Percentiles rank a stretch among this genome's conserved stretches.
Conservation (phyloP, 768 basidiomycete species). For the Lactarius deliciosus region DNA sequence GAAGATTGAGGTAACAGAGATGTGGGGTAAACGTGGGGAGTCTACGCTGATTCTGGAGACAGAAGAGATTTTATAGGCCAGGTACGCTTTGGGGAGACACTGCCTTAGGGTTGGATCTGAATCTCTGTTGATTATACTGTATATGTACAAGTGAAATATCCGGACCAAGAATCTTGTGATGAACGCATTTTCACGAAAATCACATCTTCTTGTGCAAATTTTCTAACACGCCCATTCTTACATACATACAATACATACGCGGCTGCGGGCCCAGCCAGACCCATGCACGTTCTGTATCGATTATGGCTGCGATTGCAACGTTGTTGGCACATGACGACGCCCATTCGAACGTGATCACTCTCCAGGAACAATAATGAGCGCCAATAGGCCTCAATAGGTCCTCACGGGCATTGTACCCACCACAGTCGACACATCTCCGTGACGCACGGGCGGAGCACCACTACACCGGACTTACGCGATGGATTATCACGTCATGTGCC, state of each 20-base stretch:
- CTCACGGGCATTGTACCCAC: background rate
- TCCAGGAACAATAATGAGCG: background rate
- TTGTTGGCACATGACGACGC: slow-evolving; percentile 1
- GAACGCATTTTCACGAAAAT: no score
- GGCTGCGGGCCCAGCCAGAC: slow-evolving; percentile 3
- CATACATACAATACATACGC: background rate
- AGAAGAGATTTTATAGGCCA: slow-evolving; percentile 6
- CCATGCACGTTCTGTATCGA: background rate
- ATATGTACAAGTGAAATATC: background rate
- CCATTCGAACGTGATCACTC: slow-evolving; percentile 4
- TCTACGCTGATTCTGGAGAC: background rate
- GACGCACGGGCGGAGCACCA: slow-evolving; percentile 19
- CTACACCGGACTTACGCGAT: no score
- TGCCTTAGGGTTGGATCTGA: background rate
- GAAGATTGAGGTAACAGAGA: background rate
- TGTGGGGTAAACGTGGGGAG: slow-evolving; percentile 21
- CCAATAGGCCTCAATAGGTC: background rate
- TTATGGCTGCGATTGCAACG: background rate
- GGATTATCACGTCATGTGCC: no score
- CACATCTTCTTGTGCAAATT: background rate
- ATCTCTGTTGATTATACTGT: no score
- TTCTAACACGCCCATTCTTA: background rate
- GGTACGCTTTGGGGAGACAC: background rate
- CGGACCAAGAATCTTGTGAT: background rate
- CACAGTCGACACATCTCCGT: background rate